Evolutionary conservation across 495 filamentous ascomycete species (phyloP), one percentile per base, ranked within the genome.

Genomic region (Pseudomonodictys pantanalensis): DNA sequence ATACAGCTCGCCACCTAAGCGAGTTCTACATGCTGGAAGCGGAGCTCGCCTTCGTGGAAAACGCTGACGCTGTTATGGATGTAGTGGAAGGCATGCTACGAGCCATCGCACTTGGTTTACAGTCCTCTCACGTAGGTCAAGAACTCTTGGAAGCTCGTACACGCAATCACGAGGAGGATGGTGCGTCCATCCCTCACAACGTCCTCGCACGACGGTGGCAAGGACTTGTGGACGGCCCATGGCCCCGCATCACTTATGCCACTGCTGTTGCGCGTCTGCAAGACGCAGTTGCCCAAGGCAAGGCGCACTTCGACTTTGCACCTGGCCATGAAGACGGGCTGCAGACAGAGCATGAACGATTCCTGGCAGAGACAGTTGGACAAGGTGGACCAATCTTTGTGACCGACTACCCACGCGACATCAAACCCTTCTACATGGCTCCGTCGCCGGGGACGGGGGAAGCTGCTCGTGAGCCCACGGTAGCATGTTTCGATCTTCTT

Each of bases 21-120:
- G 93, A 98, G 67, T 98, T 98, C 71, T 97, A 97, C 74, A 98
- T 98, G 93, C 82, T 98, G 1, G 93, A 98, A 73, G 91, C 85
- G 7, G 93, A 98, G 72, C 74, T 88, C 50, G 85, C 81, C 69
- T 96, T 95, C 70, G 83, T 86, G 49, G 76, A 89, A 26, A 77
- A 83, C 45, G 72, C 96, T 20, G 73, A 77, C 39, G 75, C 77
- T 8, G 78, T 98, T 56, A 91, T 96, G 77, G 77, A 85, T 56
- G 68, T 93, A 8, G 80, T 88, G n/a, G 89, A 97, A 72, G 73
- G 85, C 56, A 82, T 93, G 77, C 78, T 95, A 24, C 80, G 82
- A 18, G 74, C 81, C 56, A 67, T 95, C 30, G 82, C 78, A 0
- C 72, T 69, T 46, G 75, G 72, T 24, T 73, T 88, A 43, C 83